Evolutionary conservation across 2,329 filamentous ascomycete species (phyloP).

Genomic region (Dryadomyces quercus-mongolicae): DNA sequence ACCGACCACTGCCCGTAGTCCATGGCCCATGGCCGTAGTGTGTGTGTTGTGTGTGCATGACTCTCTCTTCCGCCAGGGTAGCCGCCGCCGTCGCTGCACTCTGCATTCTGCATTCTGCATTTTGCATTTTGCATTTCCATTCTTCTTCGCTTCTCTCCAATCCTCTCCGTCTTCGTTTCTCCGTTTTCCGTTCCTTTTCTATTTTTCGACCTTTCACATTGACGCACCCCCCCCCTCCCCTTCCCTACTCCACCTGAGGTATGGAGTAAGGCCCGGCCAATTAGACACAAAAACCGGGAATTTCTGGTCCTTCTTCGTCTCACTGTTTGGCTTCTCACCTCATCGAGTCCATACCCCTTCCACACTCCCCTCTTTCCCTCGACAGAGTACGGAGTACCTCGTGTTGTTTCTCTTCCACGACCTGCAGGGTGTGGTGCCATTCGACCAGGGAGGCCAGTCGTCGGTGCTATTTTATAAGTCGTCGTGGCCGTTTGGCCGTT

Average conservation of each 20-base stretch:
- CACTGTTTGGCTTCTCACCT: conserved; percentile 1
- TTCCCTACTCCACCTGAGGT: not conserved
- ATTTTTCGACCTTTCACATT: not conserved
- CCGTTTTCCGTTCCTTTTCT: not conserved
- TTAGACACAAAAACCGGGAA: not conserved
- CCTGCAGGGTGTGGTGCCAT: not conserved
- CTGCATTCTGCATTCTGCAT: no score
- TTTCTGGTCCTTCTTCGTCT: not conserved
- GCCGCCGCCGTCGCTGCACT: not conserved
- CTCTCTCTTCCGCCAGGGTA: not conserved
- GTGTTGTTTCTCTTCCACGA: not conserved
- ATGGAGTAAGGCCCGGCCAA: not conserved
- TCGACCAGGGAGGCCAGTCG: not conserved
- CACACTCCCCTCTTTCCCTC: not conserved
- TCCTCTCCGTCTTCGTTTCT: not conserved
- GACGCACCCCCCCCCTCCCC: not conserved
- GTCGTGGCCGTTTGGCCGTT: not conserved
- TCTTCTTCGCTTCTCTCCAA: not conserved
- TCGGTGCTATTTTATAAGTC: not conserved
- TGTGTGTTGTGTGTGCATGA: not conserved
- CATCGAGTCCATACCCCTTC: not conserved
- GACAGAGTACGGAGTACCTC: not conserved
- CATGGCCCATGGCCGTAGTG: not conserved
- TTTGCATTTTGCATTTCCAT: not conserved
- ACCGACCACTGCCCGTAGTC: not conserved